These are phyloP conservation scores for Vickermania spadyakhi DNA, from an alignment of 208 protist genomes.

Conservation along the genomic window DNA sequence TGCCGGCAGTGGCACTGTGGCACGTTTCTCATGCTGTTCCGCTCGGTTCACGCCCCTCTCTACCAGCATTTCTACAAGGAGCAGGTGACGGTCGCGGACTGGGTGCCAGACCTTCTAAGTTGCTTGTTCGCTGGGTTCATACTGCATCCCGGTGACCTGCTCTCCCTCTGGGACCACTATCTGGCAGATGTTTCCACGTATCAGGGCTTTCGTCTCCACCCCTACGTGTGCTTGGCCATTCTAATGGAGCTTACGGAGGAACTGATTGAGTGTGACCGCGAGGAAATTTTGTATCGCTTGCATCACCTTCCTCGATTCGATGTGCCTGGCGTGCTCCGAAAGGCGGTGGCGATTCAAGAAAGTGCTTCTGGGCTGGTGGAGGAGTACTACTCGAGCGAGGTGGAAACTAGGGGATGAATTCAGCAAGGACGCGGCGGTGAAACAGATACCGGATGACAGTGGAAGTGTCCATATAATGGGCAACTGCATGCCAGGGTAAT, in stretches of 20 bases:
- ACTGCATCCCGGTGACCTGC: slow-evolving; percentile 64
- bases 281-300: slow-evolving; percentile 56
- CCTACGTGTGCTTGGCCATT: slow-evolving; percentile 69
- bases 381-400: slow-evolving; percentile 2
- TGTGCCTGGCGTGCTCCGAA: slow-evolving; percentile 45
- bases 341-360: slow-evolving; percentile 64
- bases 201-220: slow-evolving; percentile 55
- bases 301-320: slow-evolving; percentile 69
- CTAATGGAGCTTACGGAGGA: slow-evolving; percentile 72
- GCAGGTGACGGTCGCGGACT: slow-evolving; percentile 53
- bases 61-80: slow-evolving; percentile 75
- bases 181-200: slow-evolving; percentile 42
- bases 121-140: slow-evolving; percentile 49
- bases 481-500: no score
- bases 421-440: no score
- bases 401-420: no score
- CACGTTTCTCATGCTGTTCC: slow-evolving; percentile 73
- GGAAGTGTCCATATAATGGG: no score
- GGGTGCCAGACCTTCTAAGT: slow-evolving; percentile 60
- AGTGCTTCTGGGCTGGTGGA: slow-evolving; percentile 18
- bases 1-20: slow-evolving; percentile 69
- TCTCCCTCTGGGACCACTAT: slow-evolving; percentile 75
- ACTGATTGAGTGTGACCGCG: slow-evolving; percentile 68
- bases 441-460: no score
- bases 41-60: slow-evolving; percentile 39